These are phyloP conservation scores for Akanthomyces uredinophilus DNA, from an alignment of 2,329 filamentous ascomycete genomes.

Conservation along the genomic window DNA sequence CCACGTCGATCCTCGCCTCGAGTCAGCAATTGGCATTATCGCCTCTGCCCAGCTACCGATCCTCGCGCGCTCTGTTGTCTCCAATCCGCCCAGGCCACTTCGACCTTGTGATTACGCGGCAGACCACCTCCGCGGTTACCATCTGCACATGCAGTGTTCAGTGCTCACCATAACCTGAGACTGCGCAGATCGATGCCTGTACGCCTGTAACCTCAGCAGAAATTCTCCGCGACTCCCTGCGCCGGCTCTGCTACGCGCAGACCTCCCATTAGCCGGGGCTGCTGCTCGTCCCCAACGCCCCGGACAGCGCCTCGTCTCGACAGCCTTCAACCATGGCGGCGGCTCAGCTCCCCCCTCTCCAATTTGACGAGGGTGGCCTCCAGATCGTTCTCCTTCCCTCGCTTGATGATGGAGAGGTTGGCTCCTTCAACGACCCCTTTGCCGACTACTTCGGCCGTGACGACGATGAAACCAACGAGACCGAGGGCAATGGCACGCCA, in stretches of 20 bases:
- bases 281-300: not conserved
- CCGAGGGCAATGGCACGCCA: not conserved
- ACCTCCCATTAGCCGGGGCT: conserved; percentile 9
- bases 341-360: conserved; percentile 15
- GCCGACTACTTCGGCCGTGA: conserved; percentile 4
- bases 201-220: conserved; percentile 1
- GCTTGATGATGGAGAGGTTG: not conserved
- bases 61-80: not conserved
- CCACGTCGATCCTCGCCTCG: too few relatives aligned
- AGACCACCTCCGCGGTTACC: not conserved
- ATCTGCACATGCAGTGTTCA: not conserved
- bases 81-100: not conserved
- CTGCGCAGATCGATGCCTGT: conserved; percentile 3
- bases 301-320: conserved; percentile 9
- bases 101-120: not conserved
- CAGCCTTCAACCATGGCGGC: conserved; percentile 8
- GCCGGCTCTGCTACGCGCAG: conserved; percentile 1
- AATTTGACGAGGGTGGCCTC: conserved; percentile 13
- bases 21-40: not conserved
- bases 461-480: not conserved
- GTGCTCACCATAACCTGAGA: not conserved
- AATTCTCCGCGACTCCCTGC: not conserved
- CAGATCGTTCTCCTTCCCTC: conserved; percentile 15
- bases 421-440: not conserved
- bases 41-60: not conserved